Percentiles rank a stretch among this genome's conserved stretches.
phyloP scores from a whole-genome alignment of 2,329 filamentous ascomycete genomes.

The Botrytis squamosa region DNA sequence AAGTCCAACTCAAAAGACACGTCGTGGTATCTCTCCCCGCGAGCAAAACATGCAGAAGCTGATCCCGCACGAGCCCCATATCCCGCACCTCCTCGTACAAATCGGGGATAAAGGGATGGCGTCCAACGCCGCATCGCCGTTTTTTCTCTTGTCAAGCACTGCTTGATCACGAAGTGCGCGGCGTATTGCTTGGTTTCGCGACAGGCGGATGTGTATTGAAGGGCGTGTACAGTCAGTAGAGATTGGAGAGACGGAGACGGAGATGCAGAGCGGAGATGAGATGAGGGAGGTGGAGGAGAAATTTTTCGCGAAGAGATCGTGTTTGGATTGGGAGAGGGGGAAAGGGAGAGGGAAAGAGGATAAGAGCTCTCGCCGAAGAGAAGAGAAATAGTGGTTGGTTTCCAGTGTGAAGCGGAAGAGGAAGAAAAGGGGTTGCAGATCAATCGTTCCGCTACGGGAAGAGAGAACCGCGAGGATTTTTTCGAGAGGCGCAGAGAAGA shows the following conservation, averaged over 20 bases:
- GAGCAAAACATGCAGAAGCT: conserved; percentile 40
- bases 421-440: conserved; percentile 46
- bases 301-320: background rate
- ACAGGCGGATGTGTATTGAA: conserved; percentile 28
- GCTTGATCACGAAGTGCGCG: background rate
- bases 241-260: conserved; percentile 33
- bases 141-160: conserved; percentile 10
- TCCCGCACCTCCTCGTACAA: conserved; percentile 40
- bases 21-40: conserved; percentile 46
- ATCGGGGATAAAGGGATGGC: background rate
- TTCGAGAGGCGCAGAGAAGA: conserved; percentile 27
- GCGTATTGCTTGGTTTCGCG: conserved; percentile 29
- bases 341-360: background rate
- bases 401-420: conserved; percentile 55
- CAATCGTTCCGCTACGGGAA: conserved; percentile 23
- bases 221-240: conserved; percentile 21
- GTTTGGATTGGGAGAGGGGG: background rate
- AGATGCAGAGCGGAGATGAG: conserved; percentile 38
- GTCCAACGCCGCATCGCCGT: conserved; percentile 39
- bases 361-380: conserved; percentile 48
- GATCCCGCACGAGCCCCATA: conserved; percentile 34
- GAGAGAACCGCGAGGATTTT: background rate
- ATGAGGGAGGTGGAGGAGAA: conserved; percentile 5
- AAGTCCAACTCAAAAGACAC: conserved; percentile 43
- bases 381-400: conserved; percentile 53